phyloP scores from a whole-genome alignment of 108 stramenopile genomes.

The Pseudonitzschia pungens region DNA sequence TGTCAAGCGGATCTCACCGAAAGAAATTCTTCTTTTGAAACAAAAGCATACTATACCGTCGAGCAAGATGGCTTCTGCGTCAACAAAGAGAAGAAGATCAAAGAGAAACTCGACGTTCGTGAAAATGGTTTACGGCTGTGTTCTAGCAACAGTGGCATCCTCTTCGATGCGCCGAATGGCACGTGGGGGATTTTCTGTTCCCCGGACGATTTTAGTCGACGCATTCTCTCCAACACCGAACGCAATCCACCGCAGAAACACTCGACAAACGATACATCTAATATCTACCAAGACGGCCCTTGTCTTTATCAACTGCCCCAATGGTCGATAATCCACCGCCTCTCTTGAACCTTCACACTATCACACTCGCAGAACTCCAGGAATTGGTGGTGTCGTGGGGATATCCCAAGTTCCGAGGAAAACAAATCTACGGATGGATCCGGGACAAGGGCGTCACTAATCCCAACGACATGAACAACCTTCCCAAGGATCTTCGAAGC shows the following conservation, averaged over 20 bases:
- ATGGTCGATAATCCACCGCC: slow-evolving; percentile 5
- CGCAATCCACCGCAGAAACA: neutral
- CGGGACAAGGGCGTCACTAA: slow-evolving; percentile 70
- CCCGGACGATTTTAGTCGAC: neutral
- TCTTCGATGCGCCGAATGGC: neutral
- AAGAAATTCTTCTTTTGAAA: no score
- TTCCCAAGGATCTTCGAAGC: slow-evolving; percentile 71
- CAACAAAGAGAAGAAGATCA: neutral
- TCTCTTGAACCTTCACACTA: slow-evolving; percentile 60
- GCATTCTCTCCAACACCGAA: neutral
- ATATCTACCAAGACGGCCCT: neutral
- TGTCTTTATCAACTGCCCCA: neutral
- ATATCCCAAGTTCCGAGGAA: slow-evolving; percentile 81
- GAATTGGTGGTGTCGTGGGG: slow-evolving; percentile 54
- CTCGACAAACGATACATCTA: neutral
- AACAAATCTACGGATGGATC: slow-evolving; percentile 87
- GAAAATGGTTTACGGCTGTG: neutral
- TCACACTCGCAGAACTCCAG: slow-evolving; percentile 58
- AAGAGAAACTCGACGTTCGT: neutral
- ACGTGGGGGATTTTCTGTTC: neutral
- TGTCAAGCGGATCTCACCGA: no score
- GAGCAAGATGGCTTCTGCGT: no score
- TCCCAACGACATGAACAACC: slow-evolving; percentile 81
- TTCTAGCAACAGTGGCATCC: neutral
- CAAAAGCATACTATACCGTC: no score